These are phyloP conservation scores for Withania somnifera DNA, from an alignment of 305 asterid genomes.

Conservation along the genomic window DNA sequence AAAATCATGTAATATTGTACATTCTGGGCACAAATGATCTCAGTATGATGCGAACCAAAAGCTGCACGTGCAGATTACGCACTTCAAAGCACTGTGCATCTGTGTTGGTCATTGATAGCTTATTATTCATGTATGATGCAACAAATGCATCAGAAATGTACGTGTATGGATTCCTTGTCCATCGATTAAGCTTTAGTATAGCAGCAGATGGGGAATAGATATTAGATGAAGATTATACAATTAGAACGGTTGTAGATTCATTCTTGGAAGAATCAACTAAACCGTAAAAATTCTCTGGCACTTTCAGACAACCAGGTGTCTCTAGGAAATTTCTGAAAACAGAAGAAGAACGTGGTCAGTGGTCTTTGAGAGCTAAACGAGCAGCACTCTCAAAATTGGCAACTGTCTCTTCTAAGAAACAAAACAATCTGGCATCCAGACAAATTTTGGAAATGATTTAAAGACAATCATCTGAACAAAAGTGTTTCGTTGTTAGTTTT, in stretches of 20 bases:
- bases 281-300: too few species aligned
- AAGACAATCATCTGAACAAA: not conserved
- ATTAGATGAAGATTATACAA: not conserved
- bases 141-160: not conserved
- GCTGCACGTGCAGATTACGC: not conserved
- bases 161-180: not conserved
- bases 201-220: too few species aligned
- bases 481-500: not conserved
- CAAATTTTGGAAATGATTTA: not conserved
- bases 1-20: not conserved
- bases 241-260: not conserved
- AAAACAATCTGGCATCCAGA: not conserved
- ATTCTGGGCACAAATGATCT: too few species aligned
- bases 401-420: not conserved
- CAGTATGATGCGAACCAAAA: too few species aligned
- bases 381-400: not conserved
- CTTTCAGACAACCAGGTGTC: too few species aligned
- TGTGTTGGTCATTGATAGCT: not conserved
- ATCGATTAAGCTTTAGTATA: too few species aligned
- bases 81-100: not conserved
- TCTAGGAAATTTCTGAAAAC: not conserved
- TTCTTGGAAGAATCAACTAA: not conserved
- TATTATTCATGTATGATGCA: not conserved
- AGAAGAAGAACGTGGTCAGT: not conserved
- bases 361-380: not conserved